Percentiles rank a stretch among this genome's conserved stretches.
Evolutionary conservation across 2,329 filamentous ascomycete species (phyloP).

Genomic region (Fusarium scirpi): DNA sequence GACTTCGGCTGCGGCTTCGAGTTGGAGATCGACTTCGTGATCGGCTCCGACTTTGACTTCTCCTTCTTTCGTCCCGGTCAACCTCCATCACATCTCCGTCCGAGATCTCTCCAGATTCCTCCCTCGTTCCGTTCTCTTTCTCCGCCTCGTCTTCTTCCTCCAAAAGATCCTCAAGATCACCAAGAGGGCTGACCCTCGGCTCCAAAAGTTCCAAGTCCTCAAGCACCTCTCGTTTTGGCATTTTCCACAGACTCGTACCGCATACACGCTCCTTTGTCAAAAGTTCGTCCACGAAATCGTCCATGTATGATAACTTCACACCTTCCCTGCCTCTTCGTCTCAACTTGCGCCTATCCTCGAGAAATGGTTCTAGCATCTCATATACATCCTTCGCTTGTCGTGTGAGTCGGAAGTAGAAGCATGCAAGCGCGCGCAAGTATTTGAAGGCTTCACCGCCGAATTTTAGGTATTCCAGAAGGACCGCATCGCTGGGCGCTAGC

Average conservation of each 20-base stretch:
- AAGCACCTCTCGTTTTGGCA: constrained; percentile 82
- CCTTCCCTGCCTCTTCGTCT: constrained; percentile 79
- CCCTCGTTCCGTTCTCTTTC: constrained; percentile 48
- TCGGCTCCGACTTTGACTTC: constrained; percentile 40
- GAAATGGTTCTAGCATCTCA: constrained; percentile 80
- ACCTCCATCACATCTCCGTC: constrained; percentile 56
- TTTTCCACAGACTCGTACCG: constrained; percentile 90
- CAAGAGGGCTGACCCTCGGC: constrained; percentile 84
- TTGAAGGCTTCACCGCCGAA: constrained; percentile 82
- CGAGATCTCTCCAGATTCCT: constrained; percentile 57
- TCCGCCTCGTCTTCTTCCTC: constrained; percentile 67
- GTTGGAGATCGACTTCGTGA: constrained; percentile 29
- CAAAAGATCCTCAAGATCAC: constrained; percentile 79
- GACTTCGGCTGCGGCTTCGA: constrained; percentile 37
- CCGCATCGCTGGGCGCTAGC: constrained; percentile 81
- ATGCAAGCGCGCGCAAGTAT: constrained; percentile 89
- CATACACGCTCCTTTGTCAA: constrained; percentile 90
- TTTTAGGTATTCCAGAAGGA: constrained; percentile 83
- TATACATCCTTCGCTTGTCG: constrained; percentile 86
- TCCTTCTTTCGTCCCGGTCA: constrained; percentile 49
- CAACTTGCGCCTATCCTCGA: constrained; percentile 87
- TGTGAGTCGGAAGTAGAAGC: constrained; percentile 93
- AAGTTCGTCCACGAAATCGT: constrained; percentile 94
- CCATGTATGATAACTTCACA: constrained; percentile 82
- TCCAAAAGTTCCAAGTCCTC: constrained; percentile 93